phyloP scores from a whole-genome alignment of 176 grass and related monocot species.

The Ensete ventricosum region DNA sequence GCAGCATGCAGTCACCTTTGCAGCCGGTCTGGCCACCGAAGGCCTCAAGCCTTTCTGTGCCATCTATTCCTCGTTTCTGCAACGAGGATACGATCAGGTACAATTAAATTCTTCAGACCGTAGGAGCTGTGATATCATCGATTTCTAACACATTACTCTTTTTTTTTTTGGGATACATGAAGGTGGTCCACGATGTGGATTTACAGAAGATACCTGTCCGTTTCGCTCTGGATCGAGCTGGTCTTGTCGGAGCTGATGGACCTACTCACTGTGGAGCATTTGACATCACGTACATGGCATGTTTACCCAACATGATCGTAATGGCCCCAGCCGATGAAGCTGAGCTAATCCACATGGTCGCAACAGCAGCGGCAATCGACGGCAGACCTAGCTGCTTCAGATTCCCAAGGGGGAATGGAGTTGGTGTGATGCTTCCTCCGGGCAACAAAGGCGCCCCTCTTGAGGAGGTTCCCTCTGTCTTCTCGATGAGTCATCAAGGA shows the following conservation, averaged over 20 bases:
- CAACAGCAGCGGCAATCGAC: conserved; percentile 69
- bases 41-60: conserved; percentile 86
- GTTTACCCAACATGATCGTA: conserved; percentile 90
- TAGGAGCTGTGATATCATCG: background rate
- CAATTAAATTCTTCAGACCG: background rate
- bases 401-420: conserved; percentile 70
- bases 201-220: conserved; percentile 73
- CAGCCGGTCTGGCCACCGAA: conserved; percentile 57
- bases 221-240: conserved; percentile 67
- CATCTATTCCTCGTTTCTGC: conserved; percentile 91
- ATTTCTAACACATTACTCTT: background rate
- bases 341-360: conserved; percentile 91
- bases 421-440: conserved; percentile 49
- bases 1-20: conserved; percentile 94
- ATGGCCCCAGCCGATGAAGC: conserved; percentile 88
- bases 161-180: background rate
- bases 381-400: conserved; percentile 74
- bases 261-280: conserved; percentile 91
- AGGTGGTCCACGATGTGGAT: conserved; percentile 92
- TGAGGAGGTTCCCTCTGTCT: conserved; percentile 20
- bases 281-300: conserved; percentile 83
- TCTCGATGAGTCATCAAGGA: no score
- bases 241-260: conserved; percentile 77
- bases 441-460: conserved; percentile 45
- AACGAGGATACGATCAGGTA: conserved; percentile 90